Conservation (phyloP, 2,329 filamentous ascomycete genomes). For the Aspergillus aculeatinus region DNA sequence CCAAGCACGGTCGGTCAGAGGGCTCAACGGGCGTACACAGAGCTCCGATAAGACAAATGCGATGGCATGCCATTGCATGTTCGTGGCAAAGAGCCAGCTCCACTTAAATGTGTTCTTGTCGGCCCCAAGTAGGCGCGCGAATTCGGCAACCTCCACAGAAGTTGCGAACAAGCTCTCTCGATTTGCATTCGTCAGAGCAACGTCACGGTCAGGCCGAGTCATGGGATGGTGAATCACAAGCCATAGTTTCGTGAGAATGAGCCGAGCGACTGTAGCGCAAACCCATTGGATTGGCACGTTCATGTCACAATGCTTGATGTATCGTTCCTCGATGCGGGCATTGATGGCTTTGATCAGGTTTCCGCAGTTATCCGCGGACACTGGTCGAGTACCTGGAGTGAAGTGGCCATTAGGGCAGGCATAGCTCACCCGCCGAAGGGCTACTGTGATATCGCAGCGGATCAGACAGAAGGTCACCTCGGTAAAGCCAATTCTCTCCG, state of each 20-base stretch:
- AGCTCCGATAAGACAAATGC: conserved; percentile 55
- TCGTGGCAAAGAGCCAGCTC: conserved; percentile 65
- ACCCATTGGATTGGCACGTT: conserved; percentile 64
- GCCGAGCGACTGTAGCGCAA: conserved; percentile 64
- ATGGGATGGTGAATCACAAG: conserved; percentile 74
- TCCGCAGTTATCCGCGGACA: conserved; percentile 38
- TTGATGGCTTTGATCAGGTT: conserved; percentile 54
- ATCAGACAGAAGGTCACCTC: conserved; percentile 55
- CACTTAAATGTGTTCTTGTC: conserved; percentile 62
- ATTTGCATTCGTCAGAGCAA: conserved; percentile 59
- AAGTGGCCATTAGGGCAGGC: conserved; percentile 31
- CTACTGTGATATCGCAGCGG: conserved; percentile 53
- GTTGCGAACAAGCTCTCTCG: conserved; percentile 69
- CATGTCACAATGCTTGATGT: conserved; percentile 54
- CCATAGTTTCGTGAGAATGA: conserved; percentile 77
- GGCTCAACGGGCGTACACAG: conserved; percentile 56
- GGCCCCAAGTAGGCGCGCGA: conserved; percentile 64
- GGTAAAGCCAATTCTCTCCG: conserved; percentile 52
- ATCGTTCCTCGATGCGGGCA: conserved; percentile 55
- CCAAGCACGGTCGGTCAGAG: conserved; percentile 62
- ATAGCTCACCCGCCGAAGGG: conserved; percentile 42
- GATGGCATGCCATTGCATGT: conserved; percentile 63
- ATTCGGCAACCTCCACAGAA: conserved; percentile 72
- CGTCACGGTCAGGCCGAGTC: conserved; percentile 58
- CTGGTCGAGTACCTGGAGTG: conserved; percentile 14